Evolutionary conservation across 2,329 filamentous ascomycete species (phyloP), one percentile per base, ranked within the genome.

Genomic region (Lecanicillium sp.): DNA sequence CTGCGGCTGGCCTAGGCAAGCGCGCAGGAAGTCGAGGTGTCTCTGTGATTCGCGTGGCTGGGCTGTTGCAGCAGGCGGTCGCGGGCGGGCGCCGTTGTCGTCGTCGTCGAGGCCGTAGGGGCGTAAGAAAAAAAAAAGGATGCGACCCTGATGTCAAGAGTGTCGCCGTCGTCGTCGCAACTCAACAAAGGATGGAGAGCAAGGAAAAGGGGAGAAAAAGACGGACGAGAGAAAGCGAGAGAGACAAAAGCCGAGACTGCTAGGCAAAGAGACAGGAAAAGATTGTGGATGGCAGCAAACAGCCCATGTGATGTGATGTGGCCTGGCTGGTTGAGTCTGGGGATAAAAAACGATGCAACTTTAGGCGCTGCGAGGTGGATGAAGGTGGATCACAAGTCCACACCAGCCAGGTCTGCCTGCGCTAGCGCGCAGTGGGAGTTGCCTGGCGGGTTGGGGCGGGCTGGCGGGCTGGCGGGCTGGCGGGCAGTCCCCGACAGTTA

Each of bases 1-100:
- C 20, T 47, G 20, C 17, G 27, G 26, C n/a, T 39, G 17, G 38
- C 15, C 37, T 37, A 32, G 23, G 9, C 36, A 26, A 32, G 27
- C 27, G 41, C 27, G 14, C 15, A 38, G 35, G 47, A n/a, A n/a
- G n/a, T n/a, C n/a, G n/a, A n/a, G n/a, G n/a, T n/a, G n/a, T n/a
- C n/a, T n/a, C n/a, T n/a, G n/a, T n/a, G n/a, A n/a, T n/a, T n/a
- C n/a, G n/a, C n/a, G n/a, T n/a, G n/a, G n/a, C n/a, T n/a, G n/a
- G n/a, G n/a, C n/a, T n/a, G n/a, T 21, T 41, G 35, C 26, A 30
- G 50, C 44, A 50, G 51, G 54, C 12, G 44, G 44, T 35, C 43
- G 50, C 41, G 43, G 38, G 44, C 48, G 52, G 54, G 58, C n/a
- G 38, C 11, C 15, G 24, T n/a, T 14, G 36, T 6, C 36, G 21